These are phyloP conservation scores for Vitis amurensis DNA, from an alignment of 164 flowering plant genomes.

Conservation along the genomic window DNA sequence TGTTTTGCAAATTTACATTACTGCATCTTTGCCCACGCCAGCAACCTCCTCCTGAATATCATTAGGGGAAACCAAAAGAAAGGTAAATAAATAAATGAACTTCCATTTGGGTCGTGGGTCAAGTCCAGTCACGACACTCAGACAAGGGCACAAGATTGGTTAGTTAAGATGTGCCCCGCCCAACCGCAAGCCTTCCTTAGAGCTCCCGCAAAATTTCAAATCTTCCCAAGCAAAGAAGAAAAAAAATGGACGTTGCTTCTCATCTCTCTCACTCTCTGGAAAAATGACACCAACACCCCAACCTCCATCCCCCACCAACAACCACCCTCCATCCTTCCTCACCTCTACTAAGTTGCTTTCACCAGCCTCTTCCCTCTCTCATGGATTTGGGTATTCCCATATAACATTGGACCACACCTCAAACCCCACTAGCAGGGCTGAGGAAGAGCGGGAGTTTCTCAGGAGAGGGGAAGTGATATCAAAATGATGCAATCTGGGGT, in stretches of 20 bases:
- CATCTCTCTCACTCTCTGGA: conserved; percentile 32
- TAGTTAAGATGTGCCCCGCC: conserved; percentile 44
- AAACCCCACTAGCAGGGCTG: conserved; percentile 1
- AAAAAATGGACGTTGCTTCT: conserved; percentile 50
- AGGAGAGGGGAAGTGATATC: not conserved
- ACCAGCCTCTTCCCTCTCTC: conserved; percentile 14
- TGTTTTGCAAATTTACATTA: no score
- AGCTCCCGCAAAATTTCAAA: conserved; percentile 53
- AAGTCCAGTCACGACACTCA: no score
- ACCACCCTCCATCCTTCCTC: conserved; percentile 14
- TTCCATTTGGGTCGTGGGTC: no score
- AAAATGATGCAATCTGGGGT: conserved; percentile 76
- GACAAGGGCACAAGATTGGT: conserved; percentile 1
- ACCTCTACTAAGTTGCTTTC: conserved; percentile 31
- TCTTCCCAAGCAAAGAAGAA: not conserved
- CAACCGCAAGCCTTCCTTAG: conserved; percentile 61
- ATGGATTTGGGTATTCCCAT: conserved; percentile 10
- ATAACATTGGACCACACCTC: not conserved
- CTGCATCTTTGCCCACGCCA: no score
- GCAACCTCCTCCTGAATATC: no score
- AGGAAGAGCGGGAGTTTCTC: not conserved
- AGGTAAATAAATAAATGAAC: no score
- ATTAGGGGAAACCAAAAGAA: no score
- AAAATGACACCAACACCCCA: conserved; percentile 56
- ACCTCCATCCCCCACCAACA: conserved; percentile 47